Percentiles rank a stretch among this genome's conserved stretches.
These are phyloP conservation scores for Termitomyces sp. DNA, from an alignment of 768 basidiomycete genomes.

Conservation along the genomic window DNA sequence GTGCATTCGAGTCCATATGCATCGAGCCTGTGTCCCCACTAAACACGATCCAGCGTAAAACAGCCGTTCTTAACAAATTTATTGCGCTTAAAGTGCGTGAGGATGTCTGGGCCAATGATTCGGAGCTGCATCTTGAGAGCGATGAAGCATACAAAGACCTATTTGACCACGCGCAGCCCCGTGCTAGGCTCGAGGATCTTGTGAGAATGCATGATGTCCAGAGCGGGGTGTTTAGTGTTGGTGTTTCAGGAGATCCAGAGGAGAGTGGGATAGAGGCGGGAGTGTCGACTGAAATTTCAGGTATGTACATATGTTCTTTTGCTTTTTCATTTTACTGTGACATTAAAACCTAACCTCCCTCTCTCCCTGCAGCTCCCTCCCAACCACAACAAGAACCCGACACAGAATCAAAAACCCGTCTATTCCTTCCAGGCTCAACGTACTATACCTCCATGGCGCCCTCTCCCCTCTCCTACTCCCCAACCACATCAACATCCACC, in stretches of 20 bases:
- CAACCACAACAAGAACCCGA: slow-evolving; percentile 1
- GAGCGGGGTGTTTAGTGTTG: slow-evolving; percentile 8
- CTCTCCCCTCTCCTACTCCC: background rate
- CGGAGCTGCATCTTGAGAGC: slow-evolving; percentile 67
- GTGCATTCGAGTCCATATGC: background rate
- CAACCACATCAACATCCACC: too few relatives aligned
- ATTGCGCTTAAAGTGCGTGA: slow-evolving; percentile 76
- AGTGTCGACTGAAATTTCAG: background rate
- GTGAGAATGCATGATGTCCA: slow-evolving; percentile 38
- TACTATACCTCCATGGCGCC: background rate
- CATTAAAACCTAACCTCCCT: too few relatives aligned
- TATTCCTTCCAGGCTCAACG: background rate
- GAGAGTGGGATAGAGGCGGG: too few relatives aligned
- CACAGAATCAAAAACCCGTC: background rate
- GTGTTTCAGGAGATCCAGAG: too few relatives aligned
- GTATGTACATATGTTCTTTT: background rate
- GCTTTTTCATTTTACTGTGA: too few relatives aligned
- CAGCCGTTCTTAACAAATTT: slow-evolving; percentile 69
- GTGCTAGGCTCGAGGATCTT: slow-evolving; percentile 72
- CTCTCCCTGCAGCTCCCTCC: background rate
- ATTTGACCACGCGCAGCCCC: slow-evolving; percentile 73
- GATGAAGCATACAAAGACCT: slow-evolving; percentile 76
- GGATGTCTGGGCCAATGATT: slow-evolving; percentile 73
- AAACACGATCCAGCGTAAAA: slow-evolving; percentile 56
- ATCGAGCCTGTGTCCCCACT: background rate